These are phyloP conservation scores for Fragaria ananassa DNA, from an alignment of 306 rosid species.

Conservation along the genomic window DNA sequence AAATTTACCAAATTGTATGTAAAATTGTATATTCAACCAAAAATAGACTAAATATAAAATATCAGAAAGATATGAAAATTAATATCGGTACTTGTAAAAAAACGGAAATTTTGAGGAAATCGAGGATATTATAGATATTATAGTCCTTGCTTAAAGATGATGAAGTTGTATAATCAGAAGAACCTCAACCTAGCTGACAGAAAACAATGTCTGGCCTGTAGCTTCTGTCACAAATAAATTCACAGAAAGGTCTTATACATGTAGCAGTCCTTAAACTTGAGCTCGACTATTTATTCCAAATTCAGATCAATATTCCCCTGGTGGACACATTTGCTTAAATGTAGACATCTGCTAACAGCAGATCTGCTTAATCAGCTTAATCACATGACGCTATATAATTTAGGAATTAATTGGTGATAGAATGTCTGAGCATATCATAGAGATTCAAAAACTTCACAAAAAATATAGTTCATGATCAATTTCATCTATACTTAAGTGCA, in stretches of 20 bases:
- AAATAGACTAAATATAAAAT: too few relatives aligned
- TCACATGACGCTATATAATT: not conserved
- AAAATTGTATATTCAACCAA: too few relatives aligned
- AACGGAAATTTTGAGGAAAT: too few relatives aligned
- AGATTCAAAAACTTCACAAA: not conserved
- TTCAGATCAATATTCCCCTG: not conserved
- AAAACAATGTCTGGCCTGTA: not conserved
- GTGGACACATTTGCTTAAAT: not conserved
- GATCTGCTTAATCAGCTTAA: not conserved
- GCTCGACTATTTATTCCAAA: not conserved
- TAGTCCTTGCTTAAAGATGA: not conserved
- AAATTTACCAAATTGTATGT: too few relatives aligned
- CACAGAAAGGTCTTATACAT: not conserved
- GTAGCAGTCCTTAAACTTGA: not conserved
- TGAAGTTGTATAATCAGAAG: not conserved
- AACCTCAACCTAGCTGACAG: not conserved
- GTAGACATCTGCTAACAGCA: not conserved
- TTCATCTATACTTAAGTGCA: not conserved
- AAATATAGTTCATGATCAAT: not conserved
- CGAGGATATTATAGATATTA: too few relatives aligned
- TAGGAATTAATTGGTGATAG: not conserved
- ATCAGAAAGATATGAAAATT: too few relatives aligned
- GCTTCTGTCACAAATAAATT: not conserved
- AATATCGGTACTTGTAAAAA: too few relatives aligned
- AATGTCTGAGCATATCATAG: not conserved